phyloP scores from a whole-genome alignment of 1,139 yeast genomes.

The Kodamaea derodonti region DNA sequence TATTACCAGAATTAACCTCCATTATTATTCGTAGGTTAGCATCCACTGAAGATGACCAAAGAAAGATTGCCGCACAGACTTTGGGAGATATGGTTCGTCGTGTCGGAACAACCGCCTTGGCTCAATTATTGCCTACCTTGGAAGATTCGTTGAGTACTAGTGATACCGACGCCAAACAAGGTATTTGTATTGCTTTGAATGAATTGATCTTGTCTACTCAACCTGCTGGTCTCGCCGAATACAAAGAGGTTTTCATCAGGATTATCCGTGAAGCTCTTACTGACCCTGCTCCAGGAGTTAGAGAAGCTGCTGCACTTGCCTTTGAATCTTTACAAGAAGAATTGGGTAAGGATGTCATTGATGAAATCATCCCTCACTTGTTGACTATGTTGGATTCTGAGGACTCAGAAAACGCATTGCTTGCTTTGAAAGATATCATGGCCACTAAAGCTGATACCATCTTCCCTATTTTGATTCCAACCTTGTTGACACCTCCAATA shows the following conservation, averaged over 20 bases:
- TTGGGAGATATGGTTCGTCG: slow-evolving; percentile 94
- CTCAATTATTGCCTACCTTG: slow-evolving; percentile 81
- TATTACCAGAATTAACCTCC: slow-evolving; percentile 77
- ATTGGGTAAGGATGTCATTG: slow-evolving; percentile 82
- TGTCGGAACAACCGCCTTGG: slow-evolving; percentile 85
- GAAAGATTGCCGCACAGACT: slow-evolving; percentile 89
- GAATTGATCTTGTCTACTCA: slow-evolving; percentile 80
- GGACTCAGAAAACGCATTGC: slow-evolving; percentile 74
- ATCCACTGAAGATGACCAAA: slow-evolving; percentile 69
- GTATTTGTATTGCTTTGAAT: slow-evolving; percentile 89
- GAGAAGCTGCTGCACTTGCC: slow-evolving; percentile 89
- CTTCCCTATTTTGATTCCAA: slow-evolving; percentile 90
- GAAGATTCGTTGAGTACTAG: slow-evolving; percentile 59
- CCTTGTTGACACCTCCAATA: slow-evolving; percentile 77
- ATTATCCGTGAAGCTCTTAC: slow-evolving; percentile 78
- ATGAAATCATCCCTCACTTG: slow-evolving; percentile 82
- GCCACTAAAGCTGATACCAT: slow-evolving; percentile 84
- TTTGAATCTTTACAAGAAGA: slow-evolving; percentile 82
- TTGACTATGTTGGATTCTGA: slow-evolving; percentile 64
- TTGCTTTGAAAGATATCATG: slow-evolving; percentile 91
- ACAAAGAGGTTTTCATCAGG: slow-evolving; percentile 65
- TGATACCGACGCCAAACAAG: slow-evolving; percentile 85
- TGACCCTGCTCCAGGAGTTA: slow-evolving; percentile 67
- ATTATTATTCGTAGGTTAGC: slow-evolving; percentile 82
- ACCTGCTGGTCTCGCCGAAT: slow-evolving; percentile 56